Evolutionary conservation across 352 stramenopile genomes (phyloP).

Genomic region (Lagenidium giganteum): DNA sequence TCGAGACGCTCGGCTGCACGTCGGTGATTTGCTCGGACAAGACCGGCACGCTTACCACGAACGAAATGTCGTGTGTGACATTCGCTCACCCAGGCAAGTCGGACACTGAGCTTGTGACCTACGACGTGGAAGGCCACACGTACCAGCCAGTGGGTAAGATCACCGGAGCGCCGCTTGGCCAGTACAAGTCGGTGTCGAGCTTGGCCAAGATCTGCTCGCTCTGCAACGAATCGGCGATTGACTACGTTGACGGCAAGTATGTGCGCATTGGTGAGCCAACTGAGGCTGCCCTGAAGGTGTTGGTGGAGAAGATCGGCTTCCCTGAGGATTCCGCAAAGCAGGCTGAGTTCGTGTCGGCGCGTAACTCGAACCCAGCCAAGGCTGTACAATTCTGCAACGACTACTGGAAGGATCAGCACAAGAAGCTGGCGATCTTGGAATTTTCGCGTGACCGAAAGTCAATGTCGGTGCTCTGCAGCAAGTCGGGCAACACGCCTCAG

Average conservation of each 20-base stretch:
- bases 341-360: slow-evolving; percentile 51
- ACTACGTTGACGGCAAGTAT: slow-evolving; percentile 87
- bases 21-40: slow-evolving; percentile 93
- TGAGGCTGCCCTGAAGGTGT: slow-evolving; percentile 94
- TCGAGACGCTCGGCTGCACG: slow-evolving; percentile 97
- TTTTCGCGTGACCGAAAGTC: slow-evolving; percentile 97
- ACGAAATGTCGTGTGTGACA: slow-evolving; percentile 95
- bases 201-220: slow-evolving; percentile 90
- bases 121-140: slow-evolving; percentile 91
- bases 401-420: slow-evolving; percentile 72
- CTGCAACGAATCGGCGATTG: slow-evolving; percentile 96
- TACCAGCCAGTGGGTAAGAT: slow-evolving; percentile 89
- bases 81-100: slow-evolving; percentile 63
- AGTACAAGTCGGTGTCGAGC: slow-evolving; percentile 78
- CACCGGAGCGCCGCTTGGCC: slow-evolving; percentile 30
- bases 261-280: slow-evolving; percentile 94
- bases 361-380: slow-evolving; percentile 54
- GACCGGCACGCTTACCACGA: slow-evolving; percentile 96
- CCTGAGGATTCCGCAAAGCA: slow-evolving; percentile 55
- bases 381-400: slow-evolving; percentile 84
- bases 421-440: slow-evolving; percentile 93
- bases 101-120: slow-evolving; percentile 82
- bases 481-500: slow-evolving; percentile 22
- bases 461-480: slow-evolving; percentile 94
- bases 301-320: slow-evolving; percentile 94